These are phyloP conservation scores for Helianthus annuus DNA, from an alignment of 129 eudicot genomes.

Conservation along the genomic window HanXRQr2.0-SUNRISE NC_035434.2:4273997-4274496, in stretches of 20 bases:
- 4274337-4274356: background rate
- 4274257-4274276: background rate
- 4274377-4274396: background rate
- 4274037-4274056: slow-evolving; percentile 94
- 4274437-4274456: background rate
- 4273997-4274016: slow-evolving; percentile 88
- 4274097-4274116: background rate
- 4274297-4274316: background rate
- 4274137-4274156: slow-evolving; percentile 89
- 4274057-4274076: slow-evolving; percentile 76
- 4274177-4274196: slow-evolving; percentile 83
- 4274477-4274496: background rate
- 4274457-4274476: background rate
- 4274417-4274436: background rate
- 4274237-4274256: background rate
- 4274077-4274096: background rate
- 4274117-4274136: background rate
- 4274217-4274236: background rate
- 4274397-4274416: background rate
- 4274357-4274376: background rate
- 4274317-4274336: background rate
- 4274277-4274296: background rate
- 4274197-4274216: slow-evolving; percentile 78
- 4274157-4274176: slow-evolving; percentile 86
- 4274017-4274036: slow-evolving; percentile 89